A percentile compares a stretch with the other conserved stretches of the same genome.
phyloP scores from a whole-genome alignment of 768 basidiomycete genomes.

The Mycena kentingensis region DNA sequence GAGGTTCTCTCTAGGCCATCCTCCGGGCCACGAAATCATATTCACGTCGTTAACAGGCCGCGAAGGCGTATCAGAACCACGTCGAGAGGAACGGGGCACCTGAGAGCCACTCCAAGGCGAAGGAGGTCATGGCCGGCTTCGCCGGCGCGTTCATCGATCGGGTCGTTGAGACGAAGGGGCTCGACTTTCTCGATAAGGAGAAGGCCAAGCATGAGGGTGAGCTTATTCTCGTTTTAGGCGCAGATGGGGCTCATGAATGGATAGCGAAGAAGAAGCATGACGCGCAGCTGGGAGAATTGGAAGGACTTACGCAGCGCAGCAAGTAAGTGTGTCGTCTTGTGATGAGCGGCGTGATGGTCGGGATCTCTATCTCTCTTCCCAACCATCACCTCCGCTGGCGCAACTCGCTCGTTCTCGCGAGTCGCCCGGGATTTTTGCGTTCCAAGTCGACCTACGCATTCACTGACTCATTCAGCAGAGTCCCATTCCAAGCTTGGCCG shows the following conservation, averaged over 20 bases:
- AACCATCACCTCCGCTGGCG: no score
- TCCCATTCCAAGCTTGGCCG: no score
- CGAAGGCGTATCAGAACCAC: constrained; percentile 58
- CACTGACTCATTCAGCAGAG: no score
- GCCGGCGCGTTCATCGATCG: constrained; percentile 44
- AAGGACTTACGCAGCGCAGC: no score
- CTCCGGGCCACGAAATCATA: background rate
- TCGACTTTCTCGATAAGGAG: constrained; percentile 1
- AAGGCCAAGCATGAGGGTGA: constrained; percentile 6
- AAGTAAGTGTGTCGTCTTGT: no score
- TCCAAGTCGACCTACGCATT: no score
- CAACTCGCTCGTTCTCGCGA: no score
- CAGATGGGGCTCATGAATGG: background rate
- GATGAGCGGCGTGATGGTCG: no score
- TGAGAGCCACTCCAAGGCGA: constrained; percentile 43
- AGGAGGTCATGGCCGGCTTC: constrained; percentile 48
- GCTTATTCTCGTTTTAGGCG: background rate
- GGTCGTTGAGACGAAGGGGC: constrained; percentile 50
- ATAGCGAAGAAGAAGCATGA: background rate
- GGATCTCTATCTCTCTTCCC: no score
- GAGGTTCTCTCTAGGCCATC: constrained; percentile 41
- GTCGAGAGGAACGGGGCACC: constrained; percentile 39
- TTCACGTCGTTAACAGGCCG: constrained; percentile 42
- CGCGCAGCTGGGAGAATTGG: background rate
- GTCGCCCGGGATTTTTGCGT: no score